These are phyloP conservation scores for Hydrangea macrophylla DNA, from an alignment of 148 eudicot species.

Conservation along the genomic window DNA sequence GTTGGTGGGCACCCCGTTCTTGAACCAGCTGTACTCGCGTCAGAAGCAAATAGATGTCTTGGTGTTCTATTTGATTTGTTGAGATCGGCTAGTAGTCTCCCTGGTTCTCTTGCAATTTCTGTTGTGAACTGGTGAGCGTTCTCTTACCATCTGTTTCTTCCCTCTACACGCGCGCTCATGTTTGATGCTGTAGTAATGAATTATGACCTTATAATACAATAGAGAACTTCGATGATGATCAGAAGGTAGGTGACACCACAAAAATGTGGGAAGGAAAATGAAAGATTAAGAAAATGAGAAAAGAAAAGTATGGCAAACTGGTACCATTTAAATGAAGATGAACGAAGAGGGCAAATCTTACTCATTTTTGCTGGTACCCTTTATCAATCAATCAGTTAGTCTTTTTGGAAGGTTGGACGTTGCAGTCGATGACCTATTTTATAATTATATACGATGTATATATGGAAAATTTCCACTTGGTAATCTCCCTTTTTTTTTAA, in stretches of 20 bases:
- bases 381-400: too few relatives aligned
- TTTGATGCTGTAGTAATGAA: constrained; percentile 17
- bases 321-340: neutral
- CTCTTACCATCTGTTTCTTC: constrained; percentile 1
- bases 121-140: constrained; percentile 82
- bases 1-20: constrained; percentile 69
- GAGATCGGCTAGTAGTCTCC: constrained; percentile 51
- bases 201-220: neutral
- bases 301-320: neutral
- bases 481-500: too few relatives aligned
- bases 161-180: neutral
- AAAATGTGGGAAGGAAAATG: neutral
- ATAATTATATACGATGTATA: too few relatives aligned
- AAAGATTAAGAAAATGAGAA: neutral
- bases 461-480: too few relatives aligned
- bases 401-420: too few relatives aligned
- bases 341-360: neutral
- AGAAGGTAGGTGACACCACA: neutral
- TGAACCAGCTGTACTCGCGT: constrained; percentile 46
- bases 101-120: constrained; percentile 73
- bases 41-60: constrained; percentile 64
- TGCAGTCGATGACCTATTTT: too few relatives aligned
- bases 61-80: constrained; percentile 53
- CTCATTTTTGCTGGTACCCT: too few relatives aligned
- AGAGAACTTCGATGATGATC: neutral